Evolutionary conservation across 805 yeast species (phyloP).

Genomic region (Hanseniaspora clermontiae): DNA sequence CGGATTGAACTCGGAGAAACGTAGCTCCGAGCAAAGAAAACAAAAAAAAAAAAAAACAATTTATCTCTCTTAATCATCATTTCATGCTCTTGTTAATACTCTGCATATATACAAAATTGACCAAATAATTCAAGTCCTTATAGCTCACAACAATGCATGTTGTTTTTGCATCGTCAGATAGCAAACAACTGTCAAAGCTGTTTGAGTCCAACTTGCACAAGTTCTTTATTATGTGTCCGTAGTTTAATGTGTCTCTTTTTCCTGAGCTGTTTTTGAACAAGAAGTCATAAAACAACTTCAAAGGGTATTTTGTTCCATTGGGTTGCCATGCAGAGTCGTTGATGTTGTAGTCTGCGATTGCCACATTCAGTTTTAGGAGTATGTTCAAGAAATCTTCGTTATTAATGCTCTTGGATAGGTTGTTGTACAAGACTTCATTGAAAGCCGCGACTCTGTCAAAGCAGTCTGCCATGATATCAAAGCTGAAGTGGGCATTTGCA

Average conservation of each 20-base stretch:
- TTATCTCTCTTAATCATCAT: background rate
- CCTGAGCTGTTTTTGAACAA: slow-evolving; percentile 69
- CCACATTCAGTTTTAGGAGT: slow-evolving; percentile 65
- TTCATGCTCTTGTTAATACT: background rate
- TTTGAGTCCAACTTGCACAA: slow-evolving; percentile 90
- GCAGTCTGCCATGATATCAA: slow-evolving; percentile 31
- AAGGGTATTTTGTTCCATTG: slow-evolving; percentile 60
- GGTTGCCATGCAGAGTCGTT: slow-evolving; percentile 54
- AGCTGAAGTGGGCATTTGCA: slow-evolving; percentile 34
- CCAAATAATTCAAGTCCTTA: slow-evolving; percentile 62
- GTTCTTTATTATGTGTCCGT: slow-evolving; percentile 65
- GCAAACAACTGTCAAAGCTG: slow-evolving; percentile 63
- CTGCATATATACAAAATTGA: slow-evolving; percentile 46
- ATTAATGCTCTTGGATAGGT: slow-evolving; percentile 62
- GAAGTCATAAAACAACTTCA: slow-evolving; percentile 66
- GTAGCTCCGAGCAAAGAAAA: too few species aligned
- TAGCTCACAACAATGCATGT: slow-evolving; percentile 75
- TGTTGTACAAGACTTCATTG: slow-evolving; percentile 48
- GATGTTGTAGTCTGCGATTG: slow-evolving; percentile 54
- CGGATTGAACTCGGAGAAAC: background rate
- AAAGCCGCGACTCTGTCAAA: slow-evolving; percentile 40
- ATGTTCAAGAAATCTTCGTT: slow-evolving; percentile 78
- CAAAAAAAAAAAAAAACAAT: too few species aligned
- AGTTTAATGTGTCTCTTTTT: slow-evolving; percentile 68
- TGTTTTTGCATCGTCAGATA: slow-evolving; percentile 75